Conservation (phyloP, 192 early-diverging fungal species). For the Umbelopsis sp. region DNA sequence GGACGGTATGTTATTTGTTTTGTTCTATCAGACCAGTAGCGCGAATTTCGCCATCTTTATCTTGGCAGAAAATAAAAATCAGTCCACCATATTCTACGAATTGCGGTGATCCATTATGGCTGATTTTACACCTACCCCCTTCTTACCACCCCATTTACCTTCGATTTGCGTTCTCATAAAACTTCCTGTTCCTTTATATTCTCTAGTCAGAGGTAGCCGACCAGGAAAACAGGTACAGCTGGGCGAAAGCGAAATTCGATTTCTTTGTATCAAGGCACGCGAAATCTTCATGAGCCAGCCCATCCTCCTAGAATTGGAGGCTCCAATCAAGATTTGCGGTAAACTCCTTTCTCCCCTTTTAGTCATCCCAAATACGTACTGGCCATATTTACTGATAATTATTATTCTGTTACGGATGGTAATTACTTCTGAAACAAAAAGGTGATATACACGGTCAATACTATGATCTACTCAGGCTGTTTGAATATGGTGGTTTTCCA, state of each 20-base stretch:
- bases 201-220: slow-evolving; percentile 86
- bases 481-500: slow-evolving; percentile 96
- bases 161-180: background rate
- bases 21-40: background rate
- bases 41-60: background rate
- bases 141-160: background rate
- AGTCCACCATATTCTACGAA: background rate
- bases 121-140: background rate
- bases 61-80: background rate
- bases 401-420: slow-evolving; percentile 29
- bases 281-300: slow-evolving; percentile 96
- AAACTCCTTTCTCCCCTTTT: slow-evolving; percentile 4
- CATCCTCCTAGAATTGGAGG: slow-evolving; percentile 90
- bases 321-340: slow-evolving; percentile 98
- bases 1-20: slow-evolving; percentile 25
- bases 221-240: slow-evolving; percentile 98
- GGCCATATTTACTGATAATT: background rate
- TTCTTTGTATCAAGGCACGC: slow-evolving; percentile 88
- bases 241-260: slow-evolving; percentile 91
- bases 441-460: slow-evolving; percentile 93
- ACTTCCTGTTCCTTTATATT: background rate
- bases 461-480: slow-evolving; percentile 93
- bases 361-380: background rate
- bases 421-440: slow-evolving; percentile 46
- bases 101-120: background rate